Evolutionary conservation across 805 yeast species (phyloP).

Genomic region (Barnettozyma californica): DNA sequence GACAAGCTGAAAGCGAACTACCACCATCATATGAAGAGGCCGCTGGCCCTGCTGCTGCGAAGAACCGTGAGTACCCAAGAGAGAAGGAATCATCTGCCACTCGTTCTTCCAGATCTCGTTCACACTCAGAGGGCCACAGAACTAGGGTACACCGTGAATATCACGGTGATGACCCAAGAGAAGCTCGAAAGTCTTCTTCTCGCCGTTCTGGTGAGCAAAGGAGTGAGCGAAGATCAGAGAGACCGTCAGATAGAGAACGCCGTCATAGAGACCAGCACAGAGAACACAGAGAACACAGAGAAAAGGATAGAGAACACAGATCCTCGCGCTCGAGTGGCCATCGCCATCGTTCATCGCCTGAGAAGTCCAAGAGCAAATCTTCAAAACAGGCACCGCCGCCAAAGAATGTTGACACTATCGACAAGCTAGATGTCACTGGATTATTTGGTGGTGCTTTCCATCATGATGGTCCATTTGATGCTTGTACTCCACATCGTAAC

Average conservation of each 20-base stretch:
- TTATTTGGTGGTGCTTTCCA: slow-evolving; percentile 93
- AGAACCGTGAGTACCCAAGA: slow-evolving; percentile 43
- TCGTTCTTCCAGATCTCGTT: slow-evolving; percentile 24
- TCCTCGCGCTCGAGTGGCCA: slow-evolving; percentile 7
- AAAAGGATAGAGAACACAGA: slow-evolving; percentile 11
- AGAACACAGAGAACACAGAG: slow-evolving; percentile 20
- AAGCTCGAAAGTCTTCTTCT: slow-evolving; percentile 1
- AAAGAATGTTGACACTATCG: slow-evolving; percentile 86
- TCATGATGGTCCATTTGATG: slow-evolving; percentile 99
- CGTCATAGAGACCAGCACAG: slow-evolving; percentile 13
- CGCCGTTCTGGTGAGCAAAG: slow-evolving; percentile 2
- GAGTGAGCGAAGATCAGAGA: slow-evolving; percentile 5
- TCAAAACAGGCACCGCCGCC: slow-evolving; percentile 40
- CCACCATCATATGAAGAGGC: slow-evolving; percentile 74
- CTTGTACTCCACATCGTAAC: slow-evolving; percentile 95
- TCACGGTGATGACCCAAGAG: slow-evolving; percentile 6
- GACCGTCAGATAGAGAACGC: slow-evolving; percentile 7
- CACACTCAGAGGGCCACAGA: slow-evolving; percentile 17
- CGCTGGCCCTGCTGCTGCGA: slow-evolving; percentile 44
- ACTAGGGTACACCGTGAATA: slow-evolving; percentile 5
- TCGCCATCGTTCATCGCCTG: slow-evolving; percentile 15
- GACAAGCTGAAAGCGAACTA: slow-evolving; percentile 23
- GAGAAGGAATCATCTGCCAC: slow-evolving; percentile 35
- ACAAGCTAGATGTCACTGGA: slow-evolving; percentile 93
- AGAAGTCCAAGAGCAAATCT: slow-evolving; percentile 27